Evolutionary conservation across 306 rosid species (phyloP).

Genomic region (Arachis hypogaea): DNA sequence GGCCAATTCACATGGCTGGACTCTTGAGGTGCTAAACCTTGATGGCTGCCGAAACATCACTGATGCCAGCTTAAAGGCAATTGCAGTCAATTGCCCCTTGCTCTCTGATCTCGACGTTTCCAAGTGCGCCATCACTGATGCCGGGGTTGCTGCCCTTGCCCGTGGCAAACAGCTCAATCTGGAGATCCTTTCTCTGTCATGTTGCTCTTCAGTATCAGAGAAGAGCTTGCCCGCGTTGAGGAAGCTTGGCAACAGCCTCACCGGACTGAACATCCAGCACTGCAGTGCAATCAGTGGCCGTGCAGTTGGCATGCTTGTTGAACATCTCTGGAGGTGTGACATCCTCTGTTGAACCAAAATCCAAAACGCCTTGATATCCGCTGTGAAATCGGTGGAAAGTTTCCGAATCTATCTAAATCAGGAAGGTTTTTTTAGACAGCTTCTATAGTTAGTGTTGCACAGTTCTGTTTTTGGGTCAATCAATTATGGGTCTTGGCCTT

Average conservation of each 20-base stretch:
- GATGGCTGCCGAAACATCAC: constrained; percentile 66
- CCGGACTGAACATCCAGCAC: constrained; percentile 73
- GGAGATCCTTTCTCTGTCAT: constrained; percentile 74
- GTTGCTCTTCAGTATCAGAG: constrained; percentile 65
- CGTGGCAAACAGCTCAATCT: constrained; percentile 49
- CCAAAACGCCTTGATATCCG: constrained; percentile 14
- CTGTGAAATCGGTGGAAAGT: constrained; percentile 16
- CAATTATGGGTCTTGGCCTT: constrained; percentile 64
- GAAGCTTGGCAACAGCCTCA: constrained; percentile 64
- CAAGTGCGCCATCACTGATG: constrained; percentile 66
- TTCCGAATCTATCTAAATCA: neutral
- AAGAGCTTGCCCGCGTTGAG: constrained; percentile 64
- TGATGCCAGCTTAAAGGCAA: constrained; percentile 65
- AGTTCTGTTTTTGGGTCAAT: constrained; percentile 89
- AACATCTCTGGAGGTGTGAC: constrained; percentile 77
- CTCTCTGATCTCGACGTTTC: constrained; percentile 81
- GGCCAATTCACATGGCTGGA: constrained; percentile 63
- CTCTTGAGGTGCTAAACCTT: constrained; percentile 72
- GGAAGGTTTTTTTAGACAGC: constrained; percentile 25
- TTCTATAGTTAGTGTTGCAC: constrained; percentile 44
- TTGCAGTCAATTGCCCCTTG: constrained; percentile 65
- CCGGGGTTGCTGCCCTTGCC: constrained; percentile 69
- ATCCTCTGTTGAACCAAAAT: constrained; percentile 57
- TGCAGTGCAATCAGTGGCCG: constrained; percentile 72
- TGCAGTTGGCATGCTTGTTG: constrained; percentile 56